These are phyloP conservation scores for Knoxdaviesia capensis DNA, from an alignment of 2,329 filamentous ascomycete species.

Conservation along the genomic window DNA sequence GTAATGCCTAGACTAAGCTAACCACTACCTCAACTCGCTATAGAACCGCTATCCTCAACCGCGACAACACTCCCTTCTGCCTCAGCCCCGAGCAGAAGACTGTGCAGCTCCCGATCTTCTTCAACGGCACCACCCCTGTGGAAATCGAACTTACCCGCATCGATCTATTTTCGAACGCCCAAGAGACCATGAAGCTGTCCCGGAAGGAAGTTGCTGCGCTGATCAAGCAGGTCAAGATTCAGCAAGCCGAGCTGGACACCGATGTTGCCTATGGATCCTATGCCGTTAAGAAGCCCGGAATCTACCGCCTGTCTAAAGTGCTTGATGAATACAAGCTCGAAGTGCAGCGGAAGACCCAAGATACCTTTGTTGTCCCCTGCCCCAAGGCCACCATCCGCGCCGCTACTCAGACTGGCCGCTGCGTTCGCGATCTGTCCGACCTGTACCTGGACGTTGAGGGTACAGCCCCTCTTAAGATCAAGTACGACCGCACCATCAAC, in stretches of 20 bases:
- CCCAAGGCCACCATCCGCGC: slow-evolving; percentile 57
- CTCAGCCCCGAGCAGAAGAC: slow-evolving; percentile 42
- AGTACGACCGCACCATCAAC: slow-evolving; percentile 79
- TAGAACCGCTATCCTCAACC: slow-evolving; percentile 73
- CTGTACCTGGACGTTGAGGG: slow-evolving; percentile 68
- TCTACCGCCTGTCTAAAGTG: slow-evolving; percentile 71
- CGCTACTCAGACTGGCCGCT: slow-evolving; percentile 44
- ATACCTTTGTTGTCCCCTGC: slow-evolving; percentile 71
- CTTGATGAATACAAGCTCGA: slow-evolving; percentile 88
- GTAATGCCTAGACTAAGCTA: background rate
- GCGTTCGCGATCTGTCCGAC: slow-evolving; percentile 73
- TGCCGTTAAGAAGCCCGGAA: slow-evolving; percentile 63
- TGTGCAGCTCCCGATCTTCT: slow-evolving; percentile 60
- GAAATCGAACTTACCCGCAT: slow-evolving; percentile 75
- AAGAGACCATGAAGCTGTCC: slow-evolving; percentile 61
- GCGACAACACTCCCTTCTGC: slow-evolving; percentile 62
- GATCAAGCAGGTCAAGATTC: slow-evolving; percentile 44
- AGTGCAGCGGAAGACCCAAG: slow-evolving; percentile 55
- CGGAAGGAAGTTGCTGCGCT: slow-evolving; percentile 56
- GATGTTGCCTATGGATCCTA: slow-evolving; percentile 50
- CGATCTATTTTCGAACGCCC: slow-evolving; percentile 61
- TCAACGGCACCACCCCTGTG: slow-evolving; percentile 83
- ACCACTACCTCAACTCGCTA: background rate
- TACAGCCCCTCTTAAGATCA: slow-evolving; percentile 77
- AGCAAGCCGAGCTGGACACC: slow-evolving; percentile 40